Evolutionary conservation across 1,139 yeast species (phyloP), one percentile per base, ranked within the genome.

Genomic region (Candida pseudoviswanathii): DNA sequence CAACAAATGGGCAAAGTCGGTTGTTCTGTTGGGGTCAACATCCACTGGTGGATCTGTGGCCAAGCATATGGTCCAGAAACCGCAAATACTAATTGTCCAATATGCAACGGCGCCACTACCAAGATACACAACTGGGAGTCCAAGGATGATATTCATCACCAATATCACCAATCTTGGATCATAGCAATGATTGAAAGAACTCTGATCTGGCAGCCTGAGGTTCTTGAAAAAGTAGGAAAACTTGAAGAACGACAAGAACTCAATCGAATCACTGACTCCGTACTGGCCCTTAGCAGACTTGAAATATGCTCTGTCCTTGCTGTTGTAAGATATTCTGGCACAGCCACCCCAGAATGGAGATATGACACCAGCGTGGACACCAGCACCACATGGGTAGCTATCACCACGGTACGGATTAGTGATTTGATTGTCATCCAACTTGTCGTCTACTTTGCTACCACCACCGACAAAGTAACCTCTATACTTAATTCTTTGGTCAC

Each of bases 321-420:
- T 68, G 3, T 70, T 63, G 64, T 84, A 84, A 5, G 83, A 70
- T 4, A 90, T 57, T 44, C 81, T 71, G 0, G 91, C 92, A 64
- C 96, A 86, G 0, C 98, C 98, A 2, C 99, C 99, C 53, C 71
- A 70, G 41, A 76, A 63, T 24, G 94, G 86, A 1, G 95, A 84
- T 1, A 91, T 70, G 0, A 84, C 61, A 1, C 97, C 97, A 2
- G 92, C 85, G 64, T 92, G 97, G 3, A 88, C 82, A 0, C 96
- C 98, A 1, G 97, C 86, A 0, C 92, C 95, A 66, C 99, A 94
- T 0, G 94, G 85, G 61, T 75, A 91, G 0, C 96, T 88, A 66
- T 94, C 99, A 0, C 90, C 94, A 52, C 99, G 74, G 61, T 90
- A 94, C 0, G 91, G 90, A 26, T 70, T 60, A 0, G 87, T 69